These are phyloP conservation scores for Crithidia brevicula DNA, from an alignment of 208 protist genomes.

Conservation along the genomic window DNA sequence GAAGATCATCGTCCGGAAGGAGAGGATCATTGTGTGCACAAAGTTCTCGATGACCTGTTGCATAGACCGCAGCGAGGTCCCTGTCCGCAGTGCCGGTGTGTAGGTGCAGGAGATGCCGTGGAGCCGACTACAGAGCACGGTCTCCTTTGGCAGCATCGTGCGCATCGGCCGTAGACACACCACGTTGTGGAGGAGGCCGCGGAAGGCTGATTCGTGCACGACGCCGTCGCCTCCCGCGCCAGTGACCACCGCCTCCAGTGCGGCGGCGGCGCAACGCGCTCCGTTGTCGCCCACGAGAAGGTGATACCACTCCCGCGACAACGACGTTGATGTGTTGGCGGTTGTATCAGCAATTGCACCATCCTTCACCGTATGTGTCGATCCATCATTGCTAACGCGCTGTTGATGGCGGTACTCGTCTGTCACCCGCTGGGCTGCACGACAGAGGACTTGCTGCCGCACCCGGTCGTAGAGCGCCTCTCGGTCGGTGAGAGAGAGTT, in stretches of 20 bases:
- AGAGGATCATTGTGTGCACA: slow-evolving; percentile 45
- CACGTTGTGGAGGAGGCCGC: slow-evolving; percentile 46
- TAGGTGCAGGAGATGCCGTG: slow-evolving; percentile 50
- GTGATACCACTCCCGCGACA: slow-evolving; percentile 42
- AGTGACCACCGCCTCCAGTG: slow-evolving; percentile 65
- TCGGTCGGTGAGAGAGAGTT: slow-evolving; percentile 54
- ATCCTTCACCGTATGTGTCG: no score
- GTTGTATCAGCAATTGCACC: no score
- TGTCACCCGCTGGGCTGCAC: slow-evolving; percentile 33
- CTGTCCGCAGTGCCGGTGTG: slow-evolving; percentile 61
- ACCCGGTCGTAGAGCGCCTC: slow-evolving; percentile 61
- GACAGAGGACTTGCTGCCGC: slow-evolving; percentile 44
- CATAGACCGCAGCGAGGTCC: slow-evolving; percentile 51
- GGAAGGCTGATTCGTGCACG: slow-evolving; percentile 46
- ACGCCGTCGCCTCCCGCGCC: slow-evolving; percentile 47
- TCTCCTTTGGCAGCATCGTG: slow-evolving; percentile 65
- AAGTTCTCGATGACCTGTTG: slow-evolving; percentile 72
- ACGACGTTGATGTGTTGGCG: no score
- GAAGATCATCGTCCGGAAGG: slow-evolving; percentile 77
- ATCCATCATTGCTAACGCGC: background rate
- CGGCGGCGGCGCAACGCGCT: slow-evolving; percentile 39
- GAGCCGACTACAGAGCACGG: slow-evolving; percentile 61
- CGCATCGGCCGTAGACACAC: slow-evolving; percentile 73
- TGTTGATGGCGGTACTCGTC: slow-evolving; percentile 16
- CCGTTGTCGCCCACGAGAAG: slow-evolving; percentile 70